Percentiles rank a stretch among this genome's conserved stretches.
phyloP scores from a whole-genome alignment of 2,329 filamentous ascomycete species.

The Pseudocercospora crystallina region DNA sequence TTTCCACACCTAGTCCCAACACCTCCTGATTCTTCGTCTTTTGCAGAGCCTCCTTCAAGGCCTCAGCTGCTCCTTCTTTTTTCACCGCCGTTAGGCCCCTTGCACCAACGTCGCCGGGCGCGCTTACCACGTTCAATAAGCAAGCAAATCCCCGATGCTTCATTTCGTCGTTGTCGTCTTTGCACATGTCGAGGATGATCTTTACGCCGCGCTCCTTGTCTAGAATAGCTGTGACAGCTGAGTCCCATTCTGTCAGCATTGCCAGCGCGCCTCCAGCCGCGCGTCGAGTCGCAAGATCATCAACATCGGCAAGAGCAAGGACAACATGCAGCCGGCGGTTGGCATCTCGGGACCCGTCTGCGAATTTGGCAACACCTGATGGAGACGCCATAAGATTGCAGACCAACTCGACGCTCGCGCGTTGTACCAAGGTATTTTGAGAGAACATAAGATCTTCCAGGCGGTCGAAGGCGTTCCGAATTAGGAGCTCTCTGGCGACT shows the following conservation, averaged over 20 bases:
- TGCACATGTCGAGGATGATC: constrained; percentile 77
- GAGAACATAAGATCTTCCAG: constrained; percentile 84
- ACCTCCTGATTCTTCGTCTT: constrained; percentile 69
- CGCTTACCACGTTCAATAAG: constrained; percentile 64
- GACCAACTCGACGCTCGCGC: constrained; percentile 82
- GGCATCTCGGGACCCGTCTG: constrained; percentile 65
- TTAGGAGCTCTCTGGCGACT: constrained; percentile 65
- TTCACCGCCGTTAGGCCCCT: constrained; percentile 61
- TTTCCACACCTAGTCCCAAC: constrained; percentile 39
- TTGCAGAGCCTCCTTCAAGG: constrained; percentile 68
- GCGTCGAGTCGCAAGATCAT: constrained; percentile 74
- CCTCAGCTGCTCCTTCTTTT: constrained; percentile 57
- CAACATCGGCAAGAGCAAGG: constrained; percentile 81
- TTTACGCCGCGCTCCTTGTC: constrained; percentile 68
- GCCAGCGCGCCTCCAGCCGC: constrained; percentile 88
- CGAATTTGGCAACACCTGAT: constrained; percentile 67
- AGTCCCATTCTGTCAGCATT: constrained; percentile 75
- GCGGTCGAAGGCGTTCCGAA: constrained; percentile 70
- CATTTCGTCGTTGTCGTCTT: constrained; percentile 66
- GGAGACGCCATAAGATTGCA: constrained; percentile 82
- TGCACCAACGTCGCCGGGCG: constrained; percentile 64
- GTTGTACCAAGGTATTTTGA: constrained; percentile 71
- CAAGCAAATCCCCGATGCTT: constrained; percentile 69
- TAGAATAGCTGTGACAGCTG: constrained; percentile 69
- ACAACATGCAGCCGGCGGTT: constrained; percentile 77